Evolutionary conservation across 768 basidiomycete genomes (phyloP), one percentile per base, ranked within the genome.

Genomic region (Omphalotus guepiniiformis): DNA sequence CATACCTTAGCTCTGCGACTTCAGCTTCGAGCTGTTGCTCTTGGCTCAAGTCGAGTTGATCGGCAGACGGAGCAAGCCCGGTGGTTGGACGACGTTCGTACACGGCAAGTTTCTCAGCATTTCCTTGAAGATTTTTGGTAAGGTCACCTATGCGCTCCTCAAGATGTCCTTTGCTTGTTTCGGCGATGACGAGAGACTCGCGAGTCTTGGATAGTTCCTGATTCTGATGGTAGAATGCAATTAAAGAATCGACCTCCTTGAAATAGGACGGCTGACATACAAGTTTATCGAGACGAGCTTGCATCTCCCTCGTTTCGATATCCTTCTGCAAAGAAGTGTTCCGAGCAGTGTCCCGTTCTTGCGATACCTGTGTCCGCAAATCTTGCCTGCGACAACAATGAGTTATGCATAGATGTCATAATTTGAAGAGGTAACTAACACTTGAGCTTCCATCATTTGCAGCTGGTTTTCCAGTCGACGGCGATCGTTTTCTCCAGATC

Each of bases 11-110:
- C 45, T 93, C 90, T 3, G 90, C 92, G 16, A 93, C 85, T 58
- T 93, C 88, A 13, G 79, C 72, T 62, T 92, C 83, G 7, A 93
- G 74, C 56, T 89, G 87, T 56, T 90, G 85, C 59, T 93, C 92
- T 8, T 74, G 76, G 52, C 73, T 75, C 52, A 82, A 50, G 52
- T 76, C 37, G 7, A 27, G 35, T 11, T 23, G 35, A 15, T 30
- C 47, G 19, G 42, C 6, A 9, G 48, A 36, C 9, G 32, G 23
- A 19, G 35, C 13, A 5, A 26, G 28, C 3, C 63, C 57, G 3
- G 65, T 57, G 6, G 73, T 61, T 6, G 76, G 58, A 40, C 87
- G 73, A 29, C 88, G 80, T 58, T 93, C 91, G 55, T 91, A 94
- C 2, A 93, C 88, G 2, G 89, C 73, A 22, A 93, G 75, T 64